phyloP scores from a whole-genome alignment of 331 rosid genomes.

The Rhamnella rubrinervis region DNA sequence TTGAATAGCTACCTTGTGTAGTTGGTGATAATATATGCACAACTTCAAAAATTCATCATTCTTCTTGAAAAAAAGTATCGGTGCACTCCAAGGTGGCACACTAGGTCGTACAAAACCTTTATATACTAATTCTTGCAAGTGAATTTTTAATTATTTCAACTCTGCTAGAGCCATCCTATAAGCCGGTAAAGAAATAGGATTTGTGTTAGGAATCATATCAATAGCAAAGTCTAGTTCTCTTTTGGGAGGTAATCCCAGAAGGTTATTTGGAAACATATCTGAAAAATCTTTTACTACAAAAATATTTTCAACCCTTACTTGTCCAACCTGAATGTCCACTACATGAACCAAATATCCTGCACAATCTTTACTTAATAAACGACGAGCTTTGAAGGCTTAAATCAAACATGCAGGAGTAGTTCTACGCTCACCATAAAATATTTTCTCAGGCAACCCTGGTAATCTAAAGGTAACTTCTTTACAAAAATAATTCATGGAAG shows the following conservation, averaged over 20 bases:
- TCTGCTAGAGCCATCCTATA: neutral
- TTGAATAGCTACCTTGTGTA: neutral
- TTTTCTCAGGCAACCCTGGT: too few species aligned
- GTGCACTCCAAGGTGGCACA: neutral
- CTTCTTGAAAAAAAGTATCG: neutral
- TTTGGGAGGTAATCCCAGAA: neutral
- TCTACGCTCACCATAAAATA: too few species aligned
- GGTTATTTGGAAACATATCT: neutral
- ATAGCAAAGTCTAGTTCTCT: too few species aligned
- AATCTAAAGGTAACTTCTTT: too few species aligned
- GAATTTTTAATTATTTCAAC: neutral
- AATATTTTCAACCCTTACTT: neutral
- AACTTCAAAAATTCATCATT: neutral
- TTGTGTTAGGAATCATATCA: neutral
- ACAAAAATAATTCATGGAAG: too few species aligned
- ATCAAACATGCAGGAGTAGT: too few species aligned
- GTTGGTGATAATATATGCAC: neutral
- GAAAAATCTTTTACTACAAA: neutral
- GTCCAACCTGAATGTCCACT: neutral
- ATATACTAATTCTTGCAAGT: neutral
- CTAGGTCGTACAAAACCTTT: too few species aligned
- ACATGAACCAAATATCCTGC: neutral
- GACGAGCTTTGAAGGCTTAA: neutral
- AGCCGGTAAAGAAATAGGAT: neutral
- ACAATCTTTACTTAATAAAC: neutral